Conservation (phyloP, 1,284 basidiomycete species). For the Naganishia sp. region DNA sequence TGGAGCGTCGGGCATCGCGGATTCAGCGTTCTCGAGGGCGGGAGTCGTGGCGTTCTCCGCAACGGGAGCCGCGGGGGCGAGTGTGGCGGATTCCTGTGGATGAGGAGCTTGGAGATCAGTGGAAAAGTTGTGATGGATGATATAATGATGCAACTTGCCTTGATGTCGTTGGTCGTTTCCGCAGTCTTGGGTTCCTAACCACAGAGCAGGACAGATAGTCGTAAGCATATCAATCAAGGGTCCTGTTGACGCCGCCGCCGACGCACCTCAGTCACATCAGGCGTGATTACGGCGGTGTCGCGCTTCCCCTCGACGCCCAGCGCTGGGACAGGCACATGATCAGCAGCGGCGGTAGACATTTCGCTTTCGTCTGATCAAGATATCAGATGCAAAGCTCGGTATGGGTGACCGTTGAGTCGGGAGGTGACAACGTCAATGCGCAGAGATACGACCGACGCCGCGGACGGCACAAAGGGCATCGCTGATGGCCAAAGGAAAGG, state of each 20-base stretch:
- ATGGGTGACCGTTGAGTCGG: background rate
- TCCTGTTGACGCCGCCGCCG: background rate
- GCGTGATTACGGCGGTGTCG: background rate
- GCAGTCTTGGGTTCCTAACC: slow-evolving; percentile 9
- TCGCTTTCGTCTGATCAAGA: too few relatives aligned
- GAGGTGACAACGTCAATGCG: too few relatives aligned
- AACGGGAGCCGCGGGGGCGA: background rate
- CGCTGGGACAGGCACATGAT: background rate
- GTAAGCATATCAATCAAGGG: background rate
- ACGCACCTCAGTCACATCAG: slow-evolving; percentile 13
- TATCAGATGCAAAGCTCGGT: background rate
- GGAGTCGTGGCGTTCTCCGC: slow-evolving; percentile 8
- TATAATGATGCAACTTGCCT: background rate
- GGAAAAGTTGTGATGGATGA: too few relatives aligned
- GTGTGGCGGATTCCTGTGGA: background rate
- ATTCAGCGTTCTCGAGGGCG: slow-evolving; percentile 13
- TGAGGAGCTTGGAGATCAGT: background rate
- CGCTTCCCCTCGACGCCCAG: background rate
- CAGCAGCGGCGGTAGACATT: slow-evolving; percentile 14
- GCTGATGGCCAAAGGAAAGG: too few relatives aligned
- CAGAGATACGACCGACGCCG: too few relatives aligned
- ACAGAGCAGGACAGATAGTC: background rate
- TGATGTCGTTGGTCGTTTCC: background rate
- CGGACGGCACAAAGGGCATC: too few relatives aligned
- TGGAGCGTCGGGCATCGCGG: background rate